Evolutionary conservation across 345 rosid genomes (phyloP), one percentile per base, ranked within the genome.

Genomic region (Aurinia saxatilis): DNA sequence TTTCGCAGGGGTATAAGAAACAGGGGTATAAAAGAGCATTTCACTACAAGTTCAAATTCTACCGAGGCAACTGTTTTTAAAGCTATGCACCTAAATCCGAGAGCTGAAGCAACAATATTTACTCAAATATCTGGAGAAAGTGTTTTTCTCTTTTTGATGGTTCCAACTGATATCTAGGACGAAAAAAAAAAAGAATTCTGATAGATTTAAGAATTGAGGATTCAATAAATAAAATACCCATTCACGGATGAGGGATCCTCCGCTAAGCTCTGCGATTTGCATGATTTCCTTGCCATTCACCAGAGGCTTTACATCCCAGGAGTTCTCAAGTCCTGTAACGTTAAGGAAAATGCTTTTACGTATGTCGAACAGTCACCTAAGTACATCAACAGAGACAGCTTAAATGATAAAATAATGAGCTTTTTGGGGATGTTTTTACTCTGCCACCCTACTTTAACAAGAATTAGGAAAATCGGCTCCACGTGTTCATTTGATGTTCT

Each of bases 251-350:
- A 82, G 71, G 2, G 87, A 90, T 50, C 95, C 91, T 64, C 96
- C 96, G 2, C 75, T 79, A 38, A 91, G 90, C 75, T 86, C 90
- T 74, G 90, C 69, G 64, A 84, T 82, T 40, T 65, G 67, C 83
- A 90, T 90, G 41, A 88, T 92, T 21, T 83, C 93, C 70, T 75
- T 89, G 37, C 98, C 98, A 51, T 85, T 84, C 40, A 85, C 83
- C 67, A 92, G 70, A 5, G 91, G 96, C 71, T 92, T 86, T 41
- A 73, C 74, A 39, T 84, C 90, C 98, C 98, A 92, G 10, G 81
- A 73, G 44, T 70, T 83, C 3, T 82, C 92, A 6, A 92, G 91
- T 53, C 89, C 98, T 91, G 87, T 65, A 63, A 45, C 10, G 45
- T 52, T 3, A 36, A 46, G 15, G 19, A 63, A 50, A 10, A 71